These are phyloP conservation scores for Zygoascus flipseniorum DNA, from an alignment of 805 yeast species.

Conservation along the genomic window DNA sequence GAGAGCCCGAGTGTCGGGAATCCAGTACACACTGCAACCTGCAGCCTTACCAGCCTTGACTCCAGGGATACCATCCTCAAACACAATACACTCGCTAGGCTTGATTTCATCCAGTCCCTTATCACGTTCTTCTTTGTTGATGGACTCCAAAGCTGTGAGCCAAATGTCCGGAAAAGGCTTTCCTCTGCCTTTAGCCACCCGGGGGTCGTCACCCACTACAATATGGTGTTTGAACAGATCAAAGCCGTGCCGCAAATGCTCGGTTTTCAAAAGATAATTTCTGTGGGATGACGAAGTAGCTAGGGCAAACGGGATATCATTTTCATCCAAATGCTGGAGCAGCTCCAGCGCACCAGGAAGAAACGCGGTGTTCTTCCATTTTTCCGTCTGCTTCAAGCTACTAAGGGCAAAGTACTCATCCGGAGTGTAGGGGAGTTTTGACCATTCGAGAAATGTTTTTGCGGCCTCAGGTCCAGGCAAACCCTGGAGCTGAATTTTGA, in stretches of 20 bases:
- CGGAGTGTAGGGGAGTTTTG: constrained; percentile 56
- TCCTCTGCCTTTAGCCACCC: constrained; percentile 79
- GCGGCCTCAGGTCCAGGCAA: constrained; percentile 78
- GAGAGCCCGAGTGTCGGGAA: constrained; percentile 74
- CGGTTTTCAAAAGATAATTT: constrained; percentile 66
- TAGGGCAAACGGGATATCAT: constrained; percentile 69
- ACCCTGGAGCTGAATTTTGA: constrained; percentile 83
- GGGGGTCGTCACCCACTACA: constrained; percentile 82
- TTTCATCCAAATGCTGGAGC: constrained; percentile 41
- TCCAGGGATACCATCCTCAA: constrained; percentile 95
- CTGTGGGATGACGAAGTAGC: constrained; percentile 73
- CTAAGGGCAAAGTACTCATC: constrained; percentile 53
- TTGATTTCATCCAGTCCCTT: constrained; percentile 39
- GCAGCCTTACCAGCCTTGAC: constrained; percentile 76
- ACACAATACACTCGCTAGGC: constrained; percentile 77
- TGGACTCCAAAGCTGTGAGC: constrained; percentile 63
- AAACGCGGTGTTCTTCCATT: constrained; percentile 59
- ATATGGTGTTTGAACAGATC: constrained; percentile 56
- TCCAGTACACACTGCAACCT: constrained; percentile 86
- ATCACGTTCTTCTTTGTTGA: constrained; percentile 47
- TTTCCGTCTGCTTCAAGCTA: constrained; percentile 40
- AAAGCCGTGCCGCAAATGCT: constrained; percentile 54
- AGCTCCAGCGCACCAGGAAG: constrained; percentile 83
- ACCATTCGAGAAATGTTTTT: constrained; percentile 54
- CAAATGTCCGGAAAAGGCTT: constrained; percentile 94